A percentile compares a stretch with the other conserved stretches of the same genome.
These are phyloP conservation scores for Neofusicoccum sp. DNA, from an alignment of 2,329 filamentous ascomycete genomes.

Conservation along the genomic window DNA sequence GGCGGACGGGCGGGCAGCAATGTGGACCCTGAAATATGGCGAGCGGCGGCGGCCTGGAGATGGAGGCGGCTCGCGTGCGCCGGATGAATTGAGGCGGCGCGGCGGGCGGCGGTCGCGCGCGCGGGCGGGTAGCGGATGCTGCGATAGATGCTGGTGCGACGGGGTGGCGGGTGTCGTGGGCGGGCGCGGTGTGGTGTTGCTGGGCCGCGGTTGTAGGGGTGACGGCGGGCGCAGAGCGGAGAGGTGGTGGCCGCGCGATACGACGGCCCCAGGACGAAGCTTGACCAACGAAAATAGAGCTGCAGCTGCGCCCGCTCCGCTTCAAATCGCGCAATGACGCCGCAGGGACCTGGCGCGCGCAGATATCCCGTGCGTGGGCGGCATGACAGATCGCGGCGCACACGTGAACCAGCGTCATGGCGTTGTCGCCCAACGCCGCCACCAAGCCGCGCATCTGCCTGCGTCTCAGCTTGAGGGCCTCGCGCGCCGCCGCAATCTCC, in stretches of 20 bases:
- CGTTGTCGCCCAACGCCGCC: slow-evolving; percentile 12
- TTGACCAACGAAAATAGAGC: slow-evolving; percentile 17
- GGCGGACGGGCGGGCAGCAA: neutral
- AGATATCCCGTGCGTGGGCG: slow-evolving; percentile 5
- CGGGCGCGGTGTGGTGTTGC: neutral
- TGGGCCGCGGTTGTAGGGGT: slow-evolving; percentile 13
- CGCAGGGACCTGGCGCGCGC: slow-evolving; percentile 4
- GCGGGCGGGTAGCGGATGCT: slow-evolving; percentile 5
- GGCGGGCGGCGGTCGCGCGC: neutral
- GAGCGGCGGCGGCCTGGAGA: neutral
- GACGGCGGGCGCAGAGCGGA: slow-evolving; percentile 15
- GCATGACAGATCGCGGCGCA: slow-evolving; percentile 11
- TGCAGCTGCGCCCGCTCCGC: slow-evolving; percentile 10
- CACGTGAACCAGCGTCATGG: slow-evolving; percentile 12
- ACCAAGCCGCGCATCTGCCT: neutral
- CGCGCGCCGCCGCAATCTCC: neutral
- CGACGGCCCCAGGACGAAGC: slow-evolving; percentile 10
- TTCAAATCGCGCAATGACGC: slow-evolving; percentile 16
- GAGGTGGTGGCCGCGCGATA: slow-evolving; percentile 15
- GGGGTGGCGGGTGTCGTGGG: neutral
- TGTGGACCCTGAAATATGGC: slow-evolving; percentile 5
- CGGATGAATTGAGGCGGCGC: slow-evolving; percentile 6
- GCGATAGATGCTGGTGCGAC: neutral
- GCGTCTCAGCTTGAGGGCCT: slow-evolving; percentile 2
- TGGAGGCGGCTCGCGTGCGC: slow-evolving; percentile 4